Evolutionary conservation across 768 basidiomycete genomes (phyloP), one percentile per base, ranked within the genome.

Genomic region (Phlebiopsis flavidoalba): DNA sequence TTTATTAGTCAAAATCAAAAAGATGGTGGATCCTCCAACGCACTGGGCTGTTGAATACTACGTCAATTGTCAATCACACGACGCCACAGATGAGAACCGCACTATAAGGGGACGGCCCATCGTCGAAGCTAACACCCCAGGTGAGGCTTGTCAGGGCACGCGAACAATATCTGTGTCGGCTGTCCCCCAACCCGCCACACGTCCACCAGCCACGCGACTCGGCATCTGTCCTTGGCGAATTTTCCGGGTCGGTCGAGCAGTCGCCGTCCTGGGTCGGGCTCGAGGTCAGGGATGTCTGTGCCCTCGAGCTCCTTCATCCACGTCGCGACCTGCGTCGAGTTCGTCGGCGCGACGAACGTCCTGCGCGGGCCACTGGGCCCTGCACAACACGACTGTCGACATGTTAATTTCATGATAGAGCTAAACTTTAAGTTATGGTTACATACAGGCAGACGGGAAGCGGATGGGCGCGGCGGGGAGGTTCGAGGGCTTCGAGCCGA

Each of bases 141-240:
- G 84, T 87, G 61, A 79, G n/a, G 59, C 70, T 86, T 85, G 64
- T 79, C 77, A 2, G 88, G 87, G 70, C 91, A 93, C 11, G 80
- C 70, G 45, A n/a, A 81, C 78, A 64, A 93, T 85, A 71, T 93
- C 82, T 15, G 77, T 77, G 11, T 46, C 54, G 8, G 87, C 79
- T 14, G 85, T 85, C 66, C 77, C n/a, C n/a, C n/a, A n/a, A 79
- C 11, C 87, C 87, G 67, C 91, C 89, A 66, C 93, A 95, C 31
- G 93, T 91, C 93, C 93, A 95, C 93, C 93, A 95, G 48, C 92
- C 92, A 64, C 83, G 83, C 49, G 72, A 72, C n/a, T 80, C 74
- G 36, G 86, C 83, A n/a, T n/a, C n/a, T n/a, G 48, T 87, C 72
- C 0, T 81, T 75, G 5, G 82, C 83, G 4, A 83, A 82, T 7